These are phyloP conservation scores for Cyclostephanos invisitatus DNA, from an alignment of 108 stramenopile genomes.

Conservation along the genomic window DNA sequence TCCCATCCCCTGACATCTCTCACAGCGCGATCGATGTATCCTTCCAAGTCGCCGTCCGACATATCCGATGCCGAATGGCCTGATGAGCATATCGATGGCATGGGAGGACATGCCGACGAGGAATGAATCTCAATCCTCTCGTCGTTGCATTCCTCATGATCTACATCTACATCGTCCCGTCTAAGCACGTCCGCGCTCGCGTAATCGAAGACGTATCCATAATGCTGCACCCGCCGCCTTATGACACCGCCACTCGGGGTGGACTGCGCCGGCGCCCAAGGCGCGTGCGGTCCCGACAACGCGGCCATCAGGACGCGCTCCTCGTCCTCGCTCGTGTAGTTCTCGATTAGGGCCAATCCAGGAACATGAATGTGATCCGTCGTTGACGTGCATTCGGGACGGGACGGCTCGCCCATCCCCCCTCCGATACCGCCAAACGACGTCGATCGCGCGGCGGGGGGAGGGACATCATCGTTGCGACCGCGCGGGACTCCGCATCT, in stretches of 20 bases:
- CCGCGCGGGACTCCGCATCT: conserved; percentile 2
- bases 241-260: conserved; percentile 67
- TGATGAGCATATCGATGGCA: conserved; percentile 21
- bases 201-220: conserved; percentile 94
- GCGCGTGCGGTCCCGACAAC: conserved; percentile 80
- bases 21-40: conserved; percentile 33
- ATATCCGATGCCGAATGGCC: conserved; percentile 13
- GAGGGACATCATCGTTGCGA: conserved; percentile 3
- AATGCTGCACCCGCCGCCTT: conserved; percentile 83
- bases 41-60: conserved; percentile 49
- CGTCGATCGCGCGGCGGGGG: conserved; percentile 19
- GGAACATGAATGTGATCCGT: conserved; percentile 68
- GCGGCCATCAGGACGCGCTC: conserved; percentile 75
- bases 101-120: conserved; percentile 24
- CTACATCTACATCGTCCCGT: conserved; percentile 33
- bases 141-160: conserved; percentile 14
- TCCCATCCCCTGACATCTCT: conserved; percentile 72
- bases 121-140: background rate
- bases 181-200: conserved; percentile 83
- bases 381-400: conserved; percentile 81
- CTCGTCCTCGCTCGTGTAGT: conserved; percentile 60
- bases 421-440: background rate
- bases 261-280: conserved; percentile 80
- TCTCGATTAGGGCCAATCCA: conserved; percentile 59
- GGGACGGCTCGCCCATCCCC: conserved; percentile 53